Percentiles rank a stretch among this genome's conserved stretches.
Conservation (phyloP, 306 rosid genomes). For the Quercus variabilis region DNA sequence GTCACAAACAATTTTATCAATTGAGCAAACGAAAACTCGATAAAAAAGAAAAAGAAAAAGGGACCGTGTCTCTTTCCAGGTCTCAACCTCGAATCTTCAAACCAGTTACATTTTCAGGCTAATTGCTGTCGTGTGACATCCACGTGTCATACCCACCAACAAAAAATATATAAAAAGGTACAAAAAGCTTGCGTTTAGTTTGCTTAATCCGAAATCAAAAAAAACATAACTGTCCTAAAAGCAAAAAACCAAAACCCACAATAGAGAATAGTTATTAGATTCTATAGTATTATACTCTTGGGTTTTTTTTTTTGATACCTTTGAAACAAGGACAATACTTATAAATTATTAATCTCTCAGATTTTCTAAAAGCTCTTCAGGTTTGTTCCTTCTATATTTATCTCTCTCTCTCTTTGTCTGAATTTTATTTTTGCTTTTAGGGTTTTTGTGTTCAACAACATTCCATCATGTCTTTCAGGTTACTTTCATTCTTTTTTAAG, state of each 20-base stretch:
- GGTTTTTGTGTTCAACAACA: conserved; percentile 34
- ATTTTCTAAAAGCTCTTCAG: conserved; percentile 17
- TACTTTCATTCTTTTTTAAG: not conserved
- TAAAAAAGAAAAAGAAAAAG: accelerated
- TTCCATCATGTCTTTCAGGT: conserved; percentile 27
- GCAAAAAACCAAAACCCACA: not conserved
- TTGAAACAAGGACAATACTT: not conserved
- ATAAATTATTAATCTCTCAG: not conserved
- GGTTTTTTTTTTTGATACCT: conserved; percentile 11
- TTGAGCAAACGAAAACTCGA: accelerated
- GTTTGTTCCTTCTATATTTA: not conserved
- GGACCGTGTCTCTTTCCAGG: too few relatives aligned
- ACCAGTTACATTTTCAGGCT: too few relatives aligned
- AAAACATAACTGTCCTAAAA: not conserved
- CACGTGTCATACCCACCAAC: too few relatives aligned
- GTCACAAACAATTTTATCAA: accelerated
- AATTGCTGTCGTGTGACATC: too few relatives aligned
- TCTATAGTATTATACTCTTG: too few relatives aligned
- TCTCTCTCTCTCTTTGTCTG: not conserved
- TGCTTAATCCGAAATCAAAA: too few relatives aligned
- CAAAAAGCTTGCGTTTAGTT: too few relatives aligned
- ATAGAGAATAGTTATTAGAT: not conserved
- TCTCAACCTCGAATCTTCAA: too few relatives aligned
- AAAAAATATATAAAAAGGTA: too few relatives aligned
- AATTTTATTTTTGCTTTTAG: conserved; percentile 26